Evolutionary conservation across 1,284 basidiomycete genomes (phyloP), one percentile per base, ranked within the genome.

Genomic region (Heterobasidion parviporum): DNA sequence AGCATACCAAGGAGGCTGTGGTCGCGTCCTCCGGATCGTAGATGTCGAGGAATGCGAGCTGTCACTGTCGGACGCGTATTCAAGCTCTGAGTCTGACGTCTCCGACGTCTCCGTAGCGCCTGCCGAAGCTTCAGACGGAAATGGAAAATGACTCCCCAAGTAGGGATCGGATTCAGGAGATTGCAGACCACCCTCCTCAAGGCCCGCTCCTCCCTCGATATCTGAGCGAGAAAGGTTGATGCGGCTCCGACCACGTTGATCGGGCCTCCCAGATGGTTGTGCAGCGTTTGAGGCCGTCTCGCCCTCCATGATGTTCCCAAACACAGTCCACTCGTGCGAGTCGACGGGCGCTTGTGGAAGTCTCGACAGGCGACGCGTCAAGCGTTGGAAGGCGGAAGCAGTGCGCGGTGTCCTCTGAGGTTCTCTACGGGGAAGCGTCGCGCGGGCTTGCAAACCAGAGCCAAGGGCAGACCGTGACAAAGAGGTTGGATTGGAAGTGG

Each of bases 291-390:
- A 6, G 8, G 50, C 74, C 2, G 75, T 78, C 50, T 83, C 83
- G 59, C 82, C 79, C 63, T 84, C 78, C 82, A 89, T 87, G 38
- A 86, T 67, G 63, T 89, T 82, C 3, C 76, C 79, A 62, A 90
- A 90, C 6, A 89, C 70, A 0, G 82, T 74, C 88, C 88, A 90
- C 69, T 81, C 75, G 9, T 54, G 56, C 3, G 43, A 20, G 9
- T 8, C 9, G 1, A 8, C 26, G 6, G 46, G 10, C 12, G 54
- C 4, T 50, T 20, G 6, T 12, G 32, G 32, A 34, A n/a, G 34
- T 14, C 14, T 36, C 32, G 26, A 34, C 10, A 34, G 32, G 14
- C 34, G 20, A 15, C 15, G 32, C 5, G 60, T 38, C 12, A 61
- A 41, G 8, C 53, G 49, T 1, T 54, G 54, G 18, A 61, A 46